Evolutionary conservation across 345 rosid genomes (phyloP).

Genomic region (Lepidium sativum): DNA sequence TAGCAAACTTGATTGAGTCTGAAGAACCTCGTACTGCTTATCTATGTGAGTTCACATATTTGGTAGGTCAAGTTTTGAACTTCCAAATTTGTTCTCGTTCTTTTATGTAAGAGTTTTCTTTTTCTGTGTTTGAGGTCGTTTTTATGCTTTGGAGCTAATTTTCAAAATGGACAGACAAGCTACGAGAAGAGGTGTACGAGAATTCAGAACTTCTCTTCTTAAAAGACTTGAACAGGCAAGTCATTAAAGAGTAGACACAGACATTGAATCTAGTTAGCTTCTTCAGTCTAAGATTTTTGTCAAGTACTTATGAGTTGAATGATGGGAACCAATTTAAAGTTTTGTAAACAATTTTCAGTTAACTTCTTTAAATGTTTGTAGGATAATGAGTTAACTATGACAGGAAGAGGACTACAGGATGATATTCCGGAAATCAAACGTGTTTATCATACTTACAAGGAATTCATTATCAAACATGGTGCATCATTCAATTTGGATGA

Average conservation of each 20-base stretch:
- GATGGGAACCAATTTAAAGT: background rate
- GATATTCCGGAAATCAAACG: slow-evolving; percentile 63
- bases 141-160: slow-evolving; percentile 66
- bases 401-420: slow-evolving; percentile 36
- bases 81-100: background rate
- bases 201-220: slow-evolving; percentile 78
- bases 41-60: slow-evolving; percentile 37
- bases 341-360: background rate
- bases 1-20: slow-evolving; percentile 59
- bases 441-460: slow-evolving; percentile 53
- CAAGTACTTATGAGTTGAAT: background rate
- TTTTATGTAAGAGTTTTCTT: background rate
- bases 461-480: too few species aligned
- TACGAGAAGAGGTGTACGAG: slow-evolving; percentile 66
- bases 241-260: background rate
- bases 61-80: background rate
- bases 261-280: background rate
- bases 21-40: slow-evolving; percentile 76
- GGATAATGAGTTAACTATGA: slow-evolving; percentile 51
- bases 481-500: too few species aligned
- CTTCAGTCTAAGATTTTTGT: background rate
- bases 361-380: slow-evolving; percentile 21
- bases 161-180: slow-evolving; percentile 58
- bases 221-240: slow-evolving; percentile 62
- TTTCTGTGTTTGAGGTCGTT: slow-evolving; percentile 48